A percentile compares a stretch with the other conserved stretches of the same genome.
These are phyloP conservation scores for bread wheat (Triticum aestivum) DNA, from an alignment of 176 grass and related monocot species.

Conservation along the genomic window IWGSC_CS_RefSeq_v2.1 NC_057798.1:779230031-779230530, in stretches of 20 bases:
- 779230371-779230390: slow-evolving; percentile 62
- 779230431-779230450: slow-evolving; percentile 46
- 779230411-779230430: slow-evolving; percentile 64
- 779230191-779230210: slow-evolving; percentile 36
- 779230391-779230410: slow-evolving; percentile 40
- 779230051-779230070: slow-evolving; percentile 74
- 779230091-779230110: background rate
- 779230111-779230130: slow-evolving; percentile 79
- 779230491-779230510: slow-evolving; percentile 74
- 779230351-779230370: slow-evolving; percentile 57
- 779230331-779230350: slow-evolving; percentile 40
- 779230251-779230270: slow-evolving; percentile 86
- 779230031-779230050: slow-evolving; percentile 56
- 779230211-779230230: slow-evolving; percentile 31
- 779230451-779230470: slow-evolving; percentile 47
- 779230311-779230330: slow-evolving; percentile 25
- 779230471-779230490: slow-evolving; percentile 62
- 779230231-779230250: slow-evolving; percentile 65
- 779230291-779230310: slow-evolving; percentile 37
- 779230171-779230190: slow-evolving; percentile 73
- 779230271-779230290: slow-evolving; percentile 51
- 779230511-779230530: slow-evolving; percentile 36
- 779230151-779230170: slow-evolving; percentile 49
- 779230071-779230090: slow-evolving; percentile 35
- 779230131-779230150: slow-evolving; percentile 54